These are phyloP conservation scores for Diophrys sp. DNA, from an alignment of 73 alveolate species.

Conservation along the genomic window DNA sequence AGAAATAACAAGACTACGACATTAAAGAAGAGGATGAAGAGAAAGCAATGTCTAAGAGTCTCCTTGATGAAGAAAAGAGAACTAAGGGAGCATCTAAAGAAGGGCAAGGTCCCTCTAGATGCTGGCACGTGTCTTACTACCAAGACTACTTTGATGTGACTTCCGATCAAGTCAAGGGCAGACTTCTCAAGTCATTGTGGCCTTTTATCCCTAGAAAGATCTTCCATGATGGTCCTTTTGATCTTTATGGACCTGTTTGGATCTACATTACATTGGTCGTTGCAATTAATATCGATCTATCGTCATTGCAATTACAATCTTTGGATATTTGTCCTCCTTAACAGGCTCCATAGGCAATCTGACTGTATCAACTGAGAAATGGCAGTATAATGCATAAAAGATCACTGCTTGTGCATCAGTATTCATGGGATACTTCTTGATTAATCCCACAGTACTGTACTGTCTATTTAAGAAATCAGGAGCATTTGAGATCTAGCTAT, in stretches of 20 bases:
- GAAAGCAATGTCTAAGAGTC: not conserved
- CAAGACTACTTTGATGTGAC: conserved; percentile 4
- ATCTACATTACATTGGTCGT: not conserved
- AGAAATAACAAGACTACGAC: not conserved
- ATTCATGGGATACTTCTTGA: not conserved
- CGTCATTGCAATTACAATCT: not conserved
- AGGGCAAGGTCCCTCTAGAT: not conserved
- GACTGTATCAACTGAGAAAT: not conserved
- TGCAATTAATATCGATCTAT: too few species aligned
- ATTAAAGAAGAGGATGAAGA: not conserved
- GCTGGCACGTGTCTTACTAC: not conserved
- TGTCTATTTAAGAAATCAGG: not conserved
- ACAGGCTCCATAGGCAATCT: not conserved
- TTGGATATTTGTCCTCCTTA: not conserved
- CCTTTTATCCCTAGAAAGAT: conserved; percentile 4
- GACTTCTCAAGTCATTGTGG: not conserved
- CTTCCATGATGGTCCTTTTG: not conserved
- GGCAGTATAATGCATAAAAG: not conserved
- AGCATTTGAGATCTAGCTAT: not conserved
- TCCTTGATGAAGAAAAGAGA: not conserved
- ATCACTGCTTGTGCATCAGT: not conserved
- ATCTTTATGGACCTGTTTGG: conserved; percentile 16
- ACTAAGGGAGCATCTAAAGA: not conserved
- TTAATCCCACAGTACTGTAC: conserved; percentile 9
- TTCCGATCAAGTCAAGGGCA: not conserved